Percentiles rank a stretch among this genome's conserved stretches.
These are phyloP conservation scores for Pyricularia sp. DNA, from an alignment of 2,329 filamentous ascomycete species.

Conservation along the genomic window DNA sequence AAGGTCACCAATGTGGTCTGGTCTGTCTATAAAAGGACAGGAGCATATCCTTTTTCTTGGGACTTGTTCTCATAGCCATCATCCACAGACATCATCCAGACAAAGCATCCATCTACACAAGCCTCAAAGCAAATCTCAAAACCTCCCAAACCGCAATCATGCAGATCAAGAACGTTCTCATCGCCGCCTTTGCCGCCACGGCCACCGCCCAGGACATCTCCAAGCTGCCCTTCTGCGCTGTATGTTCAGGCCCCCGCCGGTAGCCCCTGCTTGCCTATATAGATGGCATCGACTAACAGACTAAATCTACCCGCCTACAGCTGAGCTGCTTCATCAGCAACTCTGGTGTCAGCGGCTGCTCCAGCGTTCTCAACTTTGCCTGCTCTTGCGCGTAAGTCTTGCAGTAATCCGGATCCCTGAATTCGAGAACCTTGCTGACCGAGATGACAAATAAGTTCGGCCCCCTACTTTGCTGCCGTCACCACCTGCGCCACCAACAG, in stretches of 20 bases:
- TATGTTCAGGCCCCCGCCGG: not conserved
- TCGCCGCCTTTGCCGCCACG: slow-evolving; percentile 1
- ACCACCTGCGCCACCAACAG: not conserved
- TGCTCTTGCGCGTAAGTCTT: slow-evolving; percentile 4
- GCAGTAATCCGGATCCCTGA: too few species aligned
- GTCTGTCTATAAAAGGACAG: not conserved
- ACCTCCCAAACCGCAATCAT: slow-evolving; percentile 1
- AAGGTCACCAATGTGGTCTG: not conserved
- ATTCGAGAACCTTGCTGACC: too few species aligned
- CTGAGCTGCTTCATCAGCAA: slow-evolving; percentile 4
- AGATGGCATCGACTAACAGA: not conserved
- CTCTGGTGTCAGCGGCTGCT: not conserved
- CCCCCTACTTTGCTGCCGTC: not conserved
- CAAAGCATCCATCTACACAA: not conserved
- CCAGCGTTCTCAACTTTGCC: slow-evolving; percentile 4
- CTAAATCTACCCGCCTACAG: not conserved
- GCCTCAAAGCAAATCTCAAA: not conserved
- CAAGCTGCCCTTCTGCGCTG: slow-evolving; percentile 5
- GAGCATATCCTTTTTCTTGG: not conserved
- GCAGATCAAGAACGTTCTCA: slow-evolving; percentile 4
- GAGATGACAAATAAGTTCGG: not conserved
- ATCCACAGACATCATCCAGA: not conserved
- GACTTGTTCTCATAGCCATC: not conserved
- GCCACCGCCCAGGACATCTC: slow-evolving; percentile 5
- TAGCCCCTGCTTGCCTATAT: too few species aligned